A percentile compares a stretch with the other conserved stretches of the same genome.
Evolutionary conservation across 164 flowering plant genomes (phyloP).

Genomic region (Amborella trichopoda): DNA sequence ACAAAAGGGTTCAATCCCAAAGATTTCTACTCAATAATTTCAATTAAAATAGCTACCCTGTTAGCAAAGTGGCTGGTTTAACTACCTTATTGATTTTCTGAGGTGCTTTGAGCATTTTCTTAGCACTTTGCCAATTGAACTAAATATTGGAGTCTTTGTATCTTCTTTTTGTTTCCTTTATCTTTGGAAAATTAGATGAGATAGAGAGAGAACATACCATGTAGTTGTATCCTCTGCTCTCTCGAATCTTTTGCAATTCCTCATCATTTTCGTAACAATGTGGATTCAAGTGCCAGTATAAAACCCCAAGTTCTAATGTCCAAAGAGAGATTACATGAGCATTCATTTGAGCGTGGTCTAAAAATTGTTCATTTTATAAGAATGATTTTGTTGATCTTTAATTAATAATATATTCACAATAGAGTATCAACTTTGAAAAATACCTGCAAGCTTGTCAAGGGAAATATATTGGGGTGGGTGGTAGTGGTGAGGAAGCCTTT

Average conservation of each 20-base stretch:
- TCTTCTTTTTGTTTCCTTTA: too few relatives aligned
- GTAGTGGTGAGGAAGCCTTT: constrained; percentile 67
- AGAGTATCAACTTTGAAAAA: background rate
- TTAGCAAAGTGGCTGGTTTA: too few relatives aligned
- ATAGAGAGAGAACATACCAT: constrained; percentile 25
- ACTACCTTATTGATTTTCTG: too few relatives aligned
- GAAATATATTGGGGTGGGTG: constrained; percentile 49
- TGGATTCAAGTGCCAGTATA: constrained; percentile 90
- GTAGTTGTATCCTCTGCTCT: constrained; percentile 78
- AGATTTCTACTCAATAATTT: too few relatives aligned
- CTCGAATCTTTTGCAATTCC: constrained; percentile 84
- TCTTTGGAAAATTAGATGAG: too few relatives aligned
- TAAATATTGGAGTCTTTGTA: too few relatives aligned
- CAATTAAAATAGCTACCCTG: too few relatives aligned
- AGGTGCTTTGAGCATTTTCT: too few relatives aligned
- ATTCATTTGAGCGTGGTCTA: background rate
- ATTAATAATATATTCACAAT: background rate
- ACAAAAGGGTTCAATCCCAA: too few relatives aligned
- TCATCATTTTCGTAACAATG: constrained; percentile 85
- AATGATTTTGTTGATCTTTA: background rate
- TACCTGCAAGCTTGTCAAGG: constrained; percentile 46
- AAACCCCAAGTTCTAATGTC: constrained; percentile 69
- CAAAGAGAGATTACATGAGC: background rate
- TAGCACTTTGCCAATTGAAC: too few relatives aligned
- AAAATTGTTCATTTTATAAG: background rate